Conservation (phyloP, 2,329 filamentous ascomycete genomes). For the Capronia epimyces region DNA sequence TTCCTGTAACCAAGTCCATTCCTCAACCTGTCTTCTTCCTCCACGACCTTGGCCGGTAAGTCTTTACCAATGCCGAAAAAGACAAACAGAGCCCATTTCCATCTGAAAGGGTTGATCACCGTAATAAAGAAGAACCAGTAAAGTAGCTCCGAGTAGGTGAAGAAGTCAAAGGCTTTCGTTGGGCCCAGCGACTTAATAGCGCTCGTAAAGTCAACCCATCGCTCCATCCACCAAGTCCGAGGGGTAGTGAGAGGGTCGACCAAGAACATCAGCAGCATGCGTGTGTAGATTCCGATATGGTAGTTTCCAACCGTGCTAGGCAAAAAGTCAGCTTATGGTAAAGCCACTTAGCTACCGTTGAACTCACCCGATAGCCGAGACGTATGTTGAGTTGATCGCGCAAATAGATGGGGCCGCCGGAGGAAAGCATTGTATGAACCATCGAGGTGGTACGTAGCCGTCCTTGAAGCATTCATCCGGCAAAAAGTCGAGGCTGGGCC, state of each 20-base stretch:
- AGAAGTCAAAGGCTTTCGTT: slow-evolving; percentile 77
- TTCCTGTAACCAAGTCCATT: slow-evolving; percentile 44
- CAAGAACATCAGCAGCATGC: slow-evolving; percentile 80
- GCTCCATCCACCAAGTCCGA: slow-evolving; percentile 67
- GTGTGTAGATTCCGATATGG: slow-evolving; percentile 85
- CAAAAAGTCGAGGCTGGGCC: slow-evolving; percentile 67
- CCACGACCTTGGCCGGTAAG: slow-evolving; percentile 62
- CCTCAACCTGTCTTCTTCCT: slow-evolving; percentile 58
- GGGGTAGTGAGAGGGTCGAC: slow-evolving; percentile 71
- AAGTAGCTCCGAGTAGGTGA: slow-evolving; percentile 76
- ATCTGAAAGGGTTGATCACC: slow-evolving; percentile 74
- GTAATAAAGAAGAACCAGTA: slow-evolving; percentile 84
- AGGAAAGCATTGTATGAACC: slow-evolving; percentile 85
- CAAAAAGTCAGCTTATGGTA: slow-evolving; percentile 3
- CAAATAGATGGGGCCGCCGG: slow-evolving; percentile 67
- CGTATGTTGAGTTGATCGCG: slow-evolving; percentile 77
- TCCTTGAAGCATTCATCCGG: slow-evolving; percentile 66
- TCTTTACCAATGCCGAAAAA: slow-evolving; percentile 66
- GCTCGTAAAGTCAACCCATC: slow-evolving; percentile 80
- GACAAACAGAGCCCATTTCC: slow-evolving; percentile 85
- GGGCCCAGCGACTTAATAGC: slow-evolving; percentile 64
- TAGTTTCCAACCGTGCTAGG: slow-evolving; percentile 67
- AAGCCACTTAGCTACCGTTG: too few relatives aligned
- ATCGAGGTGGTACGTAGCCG: slow-evolving; percentile 73
- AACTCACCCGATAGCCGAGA: slow-evolving; percentile 62